Evolutionary conservation across 1,284 basidiomycete species (phyloP), one percentile per base, ranked within the genome.

Genomic region (Tilletia walkeri): DNA sequence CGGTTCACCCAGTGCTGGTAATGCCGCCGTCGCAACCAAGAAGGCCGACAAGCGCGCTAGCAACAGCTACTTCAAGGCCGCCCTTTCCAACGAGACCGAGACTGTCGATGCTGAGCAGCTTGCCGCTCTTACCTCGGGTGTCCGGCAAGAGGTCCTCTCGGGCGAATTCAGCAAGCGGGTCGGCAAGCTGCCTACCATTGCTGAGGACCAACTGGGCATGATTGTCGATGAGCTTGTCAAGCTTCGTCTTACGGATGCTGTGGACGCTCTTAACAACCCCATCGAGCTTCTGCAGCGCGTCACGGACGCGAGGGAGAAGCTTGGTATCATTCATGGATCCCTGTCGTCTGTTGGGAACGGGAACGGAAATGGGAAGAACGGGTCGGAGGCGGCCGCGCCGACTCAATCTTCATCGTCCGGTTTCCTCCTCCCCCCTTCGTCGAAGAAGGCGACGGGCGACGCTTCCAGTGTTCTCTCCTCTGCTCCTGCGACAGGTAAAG

Each of bases 161-260:
- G 92, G 92, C 56, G 92, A 93, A 80, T 86, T 94, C 48, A 90
- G 87, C 76, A 88, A 92, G 68, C 89, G 91, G 9, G 86, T 94
- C 76, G 90, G 88, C 80, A 81, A 85, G 5, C 50, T 79, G 34
- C 69, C 73, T 0, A 73, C 70, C 14, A 69, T 79, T 53, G 38
- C 68, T 10, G 66, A 67, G 12, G 76, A 86, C 1, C 82, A 86
- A 16, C 83, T 92, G 12, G 88, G 90, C 50, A 78, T 84, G 1
- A 85, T 93, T 53, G 91, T 93, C 6, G 88, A 90, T 30, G 86
- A 88, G 4, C 87, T 94, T 61, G 87, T 91, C 70, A 83, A 84
- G 20, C 85, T 92, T 24, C 89, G 90, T 16, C 86, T 94, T 48
- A 89, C 88, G 75, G 91, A 93, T 53, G 89, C 92, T 1, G 88